Evolutionary conservation across 2,329 filamentous ascomycete species (phyloP).

Genomic region (Colletotrichum neosansevieriae): DNA sequence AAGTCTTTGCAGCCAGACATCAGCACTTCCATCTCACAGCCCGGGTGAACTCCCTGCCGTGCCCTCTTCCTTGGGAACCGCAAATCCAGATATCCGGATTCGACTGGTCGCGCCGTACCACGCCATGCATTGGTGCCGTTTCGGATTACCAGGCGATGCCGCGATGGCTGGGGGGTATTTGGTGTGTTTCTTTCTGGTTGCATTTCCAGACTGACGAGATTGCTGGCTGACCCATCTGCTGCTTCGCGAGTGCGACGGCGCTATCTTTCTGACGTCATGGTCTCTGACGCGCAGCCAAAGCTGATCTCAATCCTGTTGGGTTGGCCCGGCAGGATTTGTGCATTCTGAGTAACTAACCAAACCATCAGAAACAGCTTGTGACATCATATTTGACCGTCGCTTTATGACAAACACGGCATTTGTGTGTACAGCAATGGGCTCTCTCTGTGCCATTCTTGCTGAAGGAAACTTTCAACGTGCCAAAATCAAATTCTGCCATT

Average conservation of each 20-base stretch:
- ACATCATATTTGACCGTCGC: neutral
- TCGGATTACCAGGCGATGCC: slow-evolving; percentile 2
- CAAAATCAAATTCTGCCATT: slow-evolving; percentile 62
- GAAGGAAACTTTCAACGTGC: slow-evolving; percentile 69
- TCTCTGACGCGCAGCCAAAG: neutral
- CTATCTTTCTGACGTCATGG: neutral
- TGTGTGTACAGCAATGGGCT: slow-evolving; percentile 71
- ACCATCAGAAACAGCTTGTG: neutral
- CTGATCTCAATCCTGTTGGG: neutral
- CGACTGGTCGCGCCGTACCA: slow-evolving; percentile 1
- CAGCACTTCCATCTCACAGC: neutral
- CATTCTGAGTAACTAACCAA: neutral
- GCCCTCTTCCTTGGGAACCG: slow-evolving; percentile 7
- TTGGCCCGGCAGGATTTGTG: neutral
- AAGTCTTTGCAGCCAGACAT: neutral
- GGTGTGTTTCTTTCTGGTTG: neutral
- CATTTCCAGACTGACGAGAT: neutral
- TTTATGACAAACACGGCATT: slow-evolving; percentile 57
- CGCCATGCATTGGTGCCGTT: slow-evolving; percentile 20
- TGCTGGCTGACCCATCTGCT: neutral
- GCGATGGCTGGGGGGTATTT: neutral
- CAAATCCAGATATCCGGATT: neutral
- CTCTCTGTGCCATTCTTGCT: slow-evolving; percentile 63
- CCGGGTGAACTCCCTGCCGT: neutral
- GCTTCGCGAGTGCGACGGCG: slow-evolving; percentile 13